Evolutionary conservation across 2,329 filamentous ascomycete genomes (phyloP), one percentile per base, ranked within the genome.

Genomic region (Penicillium corylophilum): DNA sequence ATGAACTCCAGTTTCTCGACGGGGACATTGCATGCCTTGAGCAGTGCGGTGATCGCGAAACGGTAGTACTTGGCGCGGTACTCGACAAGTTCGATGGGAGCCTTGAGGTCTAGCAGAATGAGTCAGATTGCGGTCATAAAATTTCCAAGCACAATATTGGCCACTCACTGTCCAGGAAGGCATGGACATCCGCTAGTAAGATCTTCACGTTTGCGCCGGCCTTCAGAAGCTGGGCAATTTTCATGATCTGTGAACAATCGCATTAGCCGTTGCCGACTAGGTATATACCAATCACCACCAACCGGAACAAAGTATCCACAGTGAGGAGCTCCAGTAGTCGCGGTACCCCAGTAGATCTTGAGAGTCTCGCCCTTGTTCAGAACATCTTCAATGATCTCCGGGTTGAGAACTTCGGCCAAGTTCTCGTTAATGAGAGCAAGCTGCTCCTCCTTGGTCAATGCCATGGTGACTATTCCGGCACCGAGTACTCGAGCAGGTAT

Each of bases 291-390:
- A 4, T 38, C 16, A 10, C 13, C 35, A 38, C 35, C 18, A 4
- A 88, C 87, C 5, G 91, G 87, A 9, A 94, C 88, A 35, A 51
- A 89, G 80, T 96, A 96, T 62, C 90, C 92, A 69, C 85, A 89
- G 72, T 96, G 92, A 48, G 91, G 91, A 54, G 86, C 82, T n/a
- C 90, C 90, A 0, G 90, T 95, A 15, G 90, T 90, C 16, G 89
- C 35, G 88, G 93, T 38, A 67, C 65, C 69, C 68, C 67, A 73
- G 57, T 68, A 71, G 23, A 72, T 54, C 15, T 59, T 56, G 4
- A 64, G 68, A 39, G 66, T 65, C 15, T 63, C 53, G 3, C 64
- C 64, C 44, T 69, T 61, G 0, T 55, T 56, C 10, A 73, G 52
- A 23, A 71, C 59, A 4, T 38, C 44, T 45, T 72, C 61, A 31